Percentiles rank a stretch among this genome's conserved stretches.
Evolutionary conservation across 257 asterid genomes (phyloP).

Genomic region (Solanum megistacrolobum): DNA sequence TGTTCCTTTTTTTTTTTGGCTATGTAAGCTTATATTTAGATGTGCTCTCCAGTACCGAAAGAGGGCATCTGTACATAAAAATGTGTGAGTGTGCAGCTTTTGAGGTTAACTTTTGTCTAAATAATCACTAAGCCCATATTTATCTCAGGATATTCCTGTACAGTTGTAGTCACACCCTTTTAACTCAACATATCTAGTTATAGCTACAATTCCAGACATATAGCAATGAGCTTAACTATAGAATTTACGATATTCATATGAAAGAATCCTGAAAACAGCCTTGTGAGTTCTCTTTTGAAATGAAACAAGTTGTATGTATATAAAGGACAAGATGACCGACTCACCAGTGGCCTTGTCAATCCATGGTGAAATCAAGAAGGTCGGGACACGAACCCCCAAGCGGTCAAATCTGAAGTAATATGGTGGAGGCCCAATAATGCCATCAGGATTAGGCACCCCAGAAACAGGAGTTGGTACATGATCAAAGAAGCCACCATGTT

Average conservation of each 20-base stretch:
- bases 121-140: background rate
- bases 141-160: background rate
- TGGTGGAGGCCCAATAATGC: conserved; percentile 88
- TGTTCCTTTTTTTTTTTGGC: background rate
- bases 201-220: background rate
- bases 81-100: background rate
- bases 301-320: background rate
- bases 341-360: conserved; percentile 81
- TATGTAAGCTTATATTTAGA: background rate
- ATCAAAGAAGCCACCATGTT: conserved; percentile 93
- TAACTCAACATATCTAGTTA: background rate
- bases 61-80: background rate
- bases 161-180: background rate
- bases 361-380: conserved; percentile 89
- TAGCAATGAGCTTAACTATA: background rate
- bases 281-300: background rate
- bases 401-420: conserved; percentile 69
- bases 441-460: conserved; percentile 97
- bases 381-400: conserved; percentile 91
- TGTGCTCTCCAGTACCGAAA: background rate
- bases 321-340: conserved; percentile 5
- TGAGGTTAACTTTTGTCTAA: background rate
- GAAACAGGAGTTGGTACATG: conserved; percentile 87
- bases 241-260: background rate
- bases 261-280: background rate